Evolutionary conservation across 2,329 filamentous ascomycete species (phyloP), one percentile per base, ranked within the genome.

Genomic region (Hymenoscyphus infarciens): DNA sequence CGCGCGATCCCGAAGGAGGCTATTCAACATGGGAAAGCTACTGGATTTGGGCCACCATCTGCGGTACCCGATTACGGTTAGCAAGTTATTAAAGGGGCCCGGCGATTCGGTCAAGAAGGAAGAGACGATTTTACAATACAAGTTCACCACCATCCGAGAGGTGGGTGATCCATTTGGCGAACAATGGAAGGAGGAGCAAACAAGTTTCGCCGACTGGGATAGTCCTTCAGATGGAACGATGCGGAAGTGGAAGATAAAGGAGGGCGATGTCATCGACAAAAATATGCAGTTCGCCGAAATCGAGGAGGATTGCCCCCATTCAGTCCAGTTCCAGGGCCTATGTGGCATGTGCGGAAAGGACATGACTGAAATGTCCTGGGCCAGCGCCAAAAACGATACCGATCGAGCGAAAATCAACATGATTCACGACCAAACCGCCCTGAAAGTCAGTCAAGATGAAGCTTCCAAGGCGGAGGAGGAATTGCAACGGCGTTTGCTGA

Each of bases 331-430:
- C 73, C 89, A 90, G 62, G 93, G 93, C 54, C 83, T 99, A 68
- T 99, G 95, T 78, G 92, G 87, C 63, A 85, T 93, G 66, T 99
- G 95, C 77, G 95, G 95, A 67, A 92, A 94, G 77, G 93, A 98
- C 77, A 97, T 99, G 92, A 97, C 91, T 61, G 87, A 92, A 82
- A 84, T 88, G 70, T 90, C 87, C 75, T 97, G 92, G 84, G 92
- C 91, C 61, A 92, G 87, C 64, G 88, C 93, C 66, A 81, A 86
- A 56, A 84, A 86, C 69, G 91, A 96, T 75, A 89, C 90, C 2
- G 87, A 90, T 66, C 91, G 94, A 69, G 95, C 95, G 59, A 92
- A 90, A 63, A 94, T 99, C 75, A 94, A 94, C 77, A 96, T 97
- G 86, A 89, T 91, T 31, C 95, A 99, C 77, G 92, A 96, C 75